Conservation (phyloP, 768 basidiomycete species). For the Termitomyces sp. region DNA sequence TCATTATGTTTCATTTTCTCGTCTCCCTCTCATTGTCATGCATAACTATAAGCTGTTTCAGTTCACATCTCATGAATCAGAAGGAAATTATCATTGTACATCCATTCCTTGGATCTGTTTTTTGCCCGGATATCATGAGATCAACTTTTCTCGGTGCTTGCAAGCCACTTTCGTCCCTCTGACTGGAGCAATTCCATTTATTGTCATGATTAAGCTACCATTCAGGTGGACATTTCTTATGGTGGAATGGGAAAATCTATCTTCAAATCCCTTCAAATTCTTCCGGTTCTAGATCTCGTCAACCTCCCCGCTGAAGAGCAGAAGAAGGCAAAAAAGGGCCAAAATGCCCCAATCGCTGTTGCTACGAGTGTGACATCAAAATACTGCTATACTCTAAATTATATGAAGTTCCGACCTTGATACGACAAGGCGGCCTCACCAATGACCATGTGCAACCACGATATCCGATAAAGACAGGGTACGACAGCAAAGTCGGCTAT, state of each 20-base stretch:
- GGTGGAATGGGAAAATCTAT: neutral
- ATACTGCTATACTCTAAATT: neutral
- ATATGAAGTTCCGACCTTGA: neutral
- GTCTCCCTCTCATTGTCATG: slow-evolving; percentile 12
- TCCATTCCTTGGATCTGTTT: neutral
- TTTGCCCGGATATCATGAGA: neutral
- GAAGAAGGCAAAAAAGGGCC: too few relatives aligned
- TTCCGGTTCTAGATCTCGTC: neutral
- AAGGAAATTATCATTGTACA: neutral
- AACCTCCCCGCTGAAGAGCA: neutral
- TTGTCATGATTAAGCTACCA: neutral
- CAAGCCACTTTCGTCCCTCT: neutral
- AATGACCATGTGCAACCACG: neutral
- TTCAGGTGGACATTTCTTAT: neutral
- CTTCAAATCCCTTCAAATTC: neutral
- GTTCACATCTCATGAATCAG: slow-evolving; percentile 1
- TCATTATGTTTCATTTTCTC: slow-evolving; percentile 20
- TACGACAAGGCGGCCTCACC: neutral
- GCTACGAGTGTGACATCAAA: neutral
- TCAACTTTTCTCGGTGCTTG: neutral
- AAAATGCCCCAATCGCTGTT: neutral
- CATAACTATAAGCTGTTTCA: slow-evolving; percentile 16
- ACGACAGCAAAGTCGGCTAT: neutral
- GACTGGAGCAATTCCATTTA: neutral
- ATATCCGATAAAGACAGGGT: neutral